phyloP scores from a whole-genome alignment of 2,329 filamentous ascomycete species.

The Calycina herbarum region DNA sequence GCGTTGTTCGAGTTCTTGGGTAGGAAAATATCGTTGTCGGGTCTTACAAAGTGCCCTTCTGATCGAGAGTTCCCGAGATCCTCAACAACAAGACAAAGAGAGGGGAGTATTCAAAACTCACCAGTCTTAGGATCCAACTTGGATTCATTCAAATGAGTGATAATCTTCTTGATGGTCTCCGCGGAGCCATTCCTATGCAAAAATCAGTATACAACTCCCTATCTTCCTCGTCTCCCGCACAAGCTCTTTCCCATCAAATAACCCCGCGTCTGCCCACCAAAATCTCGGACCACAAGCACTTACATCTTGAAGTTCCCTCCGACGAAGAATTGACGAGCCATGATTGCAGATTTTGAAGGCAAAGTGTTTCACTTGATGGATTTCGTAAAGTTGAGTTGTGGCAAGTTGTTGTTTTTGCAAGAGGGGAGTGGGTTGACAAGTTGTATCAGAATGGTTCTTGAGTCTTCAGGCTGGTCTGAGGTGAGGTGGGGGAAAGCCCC shows the following conservation, averaged over 20 bases:
- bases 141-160: slow-evolving; percentile 84
- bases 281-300: slow-evolving; percentile 36
- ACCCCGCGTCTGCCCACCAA: slow-evolving; percentile 6
- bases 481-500: slow-evolving; percentile 3
- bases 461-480: background rate
- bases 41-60: slow-evolving; percentile 10
- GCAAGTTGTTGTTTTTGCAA: slow-evolving; percentile 3
- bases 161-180: slow-evolving; percentile 86
- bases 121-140: slow-evolving; percentile 74
- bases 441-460: background rate
- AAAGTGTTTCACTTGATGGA: background rate
- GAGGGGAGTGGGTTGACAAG: slow-evolving; percentile 2
- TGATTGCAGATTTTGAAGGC: slow-evolving; percentile 41
- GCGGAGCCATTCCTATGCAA: slow-evolving; percentile 82
- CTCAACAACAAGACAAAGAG: slow-evolving; percentile 8
- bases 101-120: slow-evolving; percentile 44
- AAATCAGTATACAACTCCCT: slow-evolving; percentile 19
- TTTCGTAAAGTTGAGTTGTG: background rate
- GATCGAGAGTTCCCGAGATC: slow-evolving; percentile 6
- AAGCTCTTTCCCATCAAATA: slow-evolving; percentile 1
- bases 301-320: slow-evolving; percentile 99
- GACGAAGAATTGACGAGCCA: slow-evolving; percentile 96
- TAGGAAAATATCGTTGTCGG: slow-evolving; percentile 3
- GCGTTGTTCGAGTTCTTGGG: background rate
- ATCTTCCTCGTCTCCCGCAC: slow-evolving; percentile 9